Conservation (phyloP, 768 basidiomycete genomes). For the Phlebiopsis gigantea region DNA sequence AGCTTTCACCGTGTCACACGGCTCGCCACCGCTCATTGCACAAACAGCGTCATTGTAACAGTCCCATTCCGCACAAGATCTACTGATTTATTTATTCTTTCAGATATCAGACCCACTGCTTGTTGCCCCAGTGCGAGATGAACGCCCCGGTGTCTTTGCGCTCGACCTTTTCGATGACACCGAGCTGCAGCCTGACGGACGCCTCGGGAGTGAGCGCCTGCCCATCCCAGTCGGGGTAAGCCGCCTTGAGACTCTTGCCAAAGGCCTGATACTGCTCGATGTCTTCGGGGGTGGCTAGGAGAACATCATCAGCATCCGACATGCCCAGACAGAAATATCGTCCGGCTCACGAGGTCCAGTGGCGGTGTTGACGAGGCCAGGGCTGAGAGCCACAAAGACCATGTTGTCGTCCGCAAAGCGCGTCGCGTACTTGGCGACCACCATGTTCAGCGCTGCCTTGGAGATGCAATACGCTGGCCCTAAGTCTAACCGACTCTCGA, state of each 20-base stretch:
- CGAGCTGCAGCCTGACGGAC: conserved; percentile 16
- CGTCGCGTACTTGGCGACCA: conserved; percentile 31
- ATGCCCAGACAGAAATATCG: neutral
- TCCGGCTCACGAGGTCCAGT: conserved; percentile 7
- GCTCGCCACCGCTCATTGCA: too few species aligned
- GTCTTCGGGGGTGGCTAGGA: conserved; percentile 14
- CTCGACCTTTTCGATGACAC: conserved; percentile 10
- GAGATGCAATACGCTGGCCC: conserved; percentile 28
- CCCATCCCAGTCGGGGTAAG: conserved; percentile 16
- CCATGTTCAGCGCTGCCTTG: conserved; percentile 35
- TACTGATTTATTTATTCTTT: too few species aligned
- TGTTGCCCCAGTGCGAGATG: conserved; percentile 22
- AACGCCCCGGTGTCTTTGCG: conserved; percentile 19
- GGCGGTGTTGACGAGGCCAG: conserved; percentile 33
- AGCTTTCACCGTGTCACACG: too few species aligned
- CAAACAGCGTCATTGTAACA: too few species aligned
- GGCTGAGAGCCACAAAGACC: conserved; percentile 32
- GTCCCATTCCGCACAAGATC: too few species aligned
- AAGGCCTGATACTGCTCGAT: conserved; percentile 1
- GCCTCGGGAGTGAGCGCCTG: conserved; percentile 12
- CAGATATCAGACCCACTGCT: conserved; percentile 21
- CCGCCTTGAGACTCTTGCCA: conserved; percentile 7
- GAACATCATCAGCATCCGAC: neutral
- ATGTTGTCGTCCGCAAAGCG: conserved; percentile 29
- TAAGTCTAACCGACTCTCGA: conserved; percentile 10